phyloP scores from a whole-genome alignment of 2,329 filamentous ascomycete species.

The Pseudogymnoascus sp. region DNA sequence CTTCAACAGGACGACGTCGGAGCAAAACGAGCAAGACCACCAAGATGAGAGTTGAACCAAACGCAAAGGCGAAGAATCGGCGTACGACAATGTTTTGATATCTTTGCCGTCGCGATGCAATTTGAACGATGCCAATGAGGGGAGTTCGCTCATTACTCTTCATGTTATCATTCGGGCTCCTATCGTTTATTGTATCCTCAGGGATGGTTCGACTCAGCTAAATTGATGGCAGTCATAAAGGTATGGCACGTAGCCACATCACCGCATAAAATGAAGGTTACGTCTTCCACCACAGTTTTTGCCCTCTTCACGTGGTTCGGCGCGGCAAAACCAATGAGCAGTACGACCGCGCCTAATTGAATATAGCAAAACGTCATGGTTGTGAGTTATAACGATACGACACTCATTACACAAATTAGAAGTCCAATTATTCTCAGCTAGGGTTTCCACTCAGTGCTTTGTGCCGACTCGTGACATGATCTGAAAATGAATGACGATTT shows the following conservation, averaged over 20 bases:
- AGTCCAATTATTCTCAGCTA: not conserved
- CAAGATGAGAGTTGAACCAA: slow-evolving; percentile 12
- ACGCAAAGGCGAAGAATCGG: slow-evolving; percentile 12
- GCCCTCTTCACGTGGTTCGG: too few relatives aligned
- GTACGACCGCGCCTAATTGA: not conserved
- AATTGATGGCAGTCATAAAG: slow-evolving; percentile 4
- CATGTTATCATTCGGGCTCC: slow-evolving; percentile 8
- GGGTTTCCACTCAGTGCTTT: not conserved
- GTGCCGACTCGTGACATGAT: not conserved
- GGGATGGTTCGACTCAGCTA: slow-evolving; percentile 9
- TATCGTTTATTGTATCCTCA: slow-evolving; percentile 3
- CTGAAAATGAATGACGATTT: not conserved
- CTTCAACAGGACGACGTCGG: slow-evolving; percentile 1
- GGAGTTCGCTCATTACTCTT: slow-evolving; percentile 13
- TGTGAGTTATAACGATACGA: not conserved
- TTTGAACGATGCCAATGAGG: slow-evolving; percentile 9
- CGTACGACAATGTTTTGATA: slow-evolving; percentile 10
- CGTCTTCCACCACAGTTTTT: not conserved
- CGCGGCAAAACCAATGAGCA: too few relatives aligned
- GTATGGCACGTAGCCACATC: slow-evolving; percentile 1
- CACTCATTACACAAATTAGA: not conserved
- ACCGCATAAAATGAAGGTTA: not conserved
- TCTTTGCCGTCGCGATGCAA: slow-evolving; percentile 11
- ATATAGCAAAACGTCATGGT: not conserved
- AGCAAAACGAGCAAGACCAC: not conserved